Base-by-base conservation (phyloP, 805 yeast species). In the Torulaspora indica region DNA sequence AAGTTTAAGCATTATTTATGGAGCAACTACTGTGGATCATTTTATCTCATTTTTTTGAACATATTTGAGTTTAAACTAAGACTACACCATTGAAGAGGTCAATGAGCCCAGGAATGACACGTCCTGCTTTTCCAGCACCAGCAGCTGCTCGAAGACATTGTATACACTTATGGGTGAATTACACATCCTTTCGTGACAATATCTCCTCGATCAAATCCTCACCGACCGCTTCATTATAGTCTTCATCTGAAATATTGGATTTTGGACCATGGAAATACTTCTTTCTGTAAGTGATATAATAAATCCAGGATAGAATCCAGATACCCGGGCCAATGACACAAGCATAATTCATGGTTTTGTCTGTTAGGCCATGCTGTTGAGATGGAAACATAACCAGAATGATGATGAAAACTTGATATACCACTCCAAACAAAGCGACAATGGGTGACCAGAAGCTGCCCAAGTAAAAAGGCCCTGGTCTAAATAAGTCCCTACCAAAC, bases 291-390 rank as follows among this genome's bases (percentile, higher is more conserved):
- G 69, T 57, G 40, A 60, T 71, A 64, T 76, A 82, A 56, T 81
- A 81, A 0, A 72, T 39, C 48, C 74, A 57, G 0, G 84, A 69
- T 15, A 79, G 66, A 3, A 76, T 48, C 84, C 86, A 79, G 12
- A 76, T 72, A 22, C 79, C 80, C 20, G 78, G 77, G 30, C 78
- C 81, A 46, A 83, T 77, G 3, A 78, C 86, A 56, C 76, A 74
- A 1, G 88, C 78, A 58, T 84, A 85, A 63, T 85, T 85, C 93
- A 85, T 84, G 4, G 76, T 64, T 0, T 64, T 62, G 44, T 68
- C 69, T 8, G 53, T 47, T 4, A 63, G 54, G n/a, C 49, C 49
- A 25, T 52, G 50, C 39, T 62, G 62, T 14, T 73, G 65, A 28
- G 57, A 41, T 24, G 93, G 91, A 68, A 82, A 76, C 81, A 78